These are phyloP conservation scores for Pleurozium schreberi DNA, from an alignment of 225 moss, liverwort and hornwort genomes.

Conservation along the genomic window DNA sequence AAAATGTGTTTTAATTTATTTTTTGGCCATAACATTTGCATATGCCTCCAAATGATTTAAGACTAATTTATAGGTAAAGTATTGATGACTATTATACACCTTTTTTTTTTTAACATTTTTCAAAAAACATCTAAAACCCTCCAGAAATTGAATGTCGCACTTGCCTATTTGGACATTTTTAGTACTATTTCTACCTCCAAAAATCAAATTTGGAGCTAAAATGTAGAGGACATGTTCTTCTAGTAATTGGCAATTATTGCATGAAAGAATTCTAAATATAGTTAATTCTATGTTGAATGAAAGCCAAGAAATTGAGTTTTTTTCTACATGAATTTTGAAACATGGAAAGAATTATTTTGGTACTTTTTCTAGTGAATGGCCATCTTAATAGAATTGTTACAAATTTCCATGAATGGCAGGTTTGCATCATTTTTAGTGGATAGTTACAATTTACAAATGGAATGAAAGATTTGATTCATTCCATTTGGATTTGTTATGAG, in stretches of 20 bases:
- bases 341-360: no score
- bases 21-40: background rate
- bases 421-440: no score
- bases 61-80: rapidly evolving
- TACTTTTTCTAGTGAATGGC: background rate
- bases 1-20: rapidly evolving
- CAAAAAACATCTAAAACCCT: background rate
- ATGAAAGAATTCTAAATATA: background rate
- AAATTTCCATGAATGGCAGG: no score
- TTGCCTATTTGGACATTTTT: background rate
- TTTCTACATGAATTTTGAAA: background rate
- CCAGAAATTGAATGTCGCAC: rapidly evolving
- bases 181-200: rapidly evolving
- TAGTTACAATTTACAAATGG: no score
- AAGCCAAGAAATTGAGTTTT: rapidly evolving
- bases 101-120: background rate
- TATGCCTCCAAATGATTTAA: background rate
- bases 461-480: no score
- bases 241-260: background rate
- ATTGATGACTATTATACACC: background rate
- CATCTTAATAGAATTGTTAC: background rate
- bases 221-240: background rate
- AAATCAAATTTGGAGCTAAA: background rate
- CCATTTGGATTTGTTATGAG: no score
- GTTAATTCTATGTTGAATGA: rapidly evolving